Conservation (phyloP, 495 filamentous ascomycete genomes). For the Neurospora terricola region DNA sequence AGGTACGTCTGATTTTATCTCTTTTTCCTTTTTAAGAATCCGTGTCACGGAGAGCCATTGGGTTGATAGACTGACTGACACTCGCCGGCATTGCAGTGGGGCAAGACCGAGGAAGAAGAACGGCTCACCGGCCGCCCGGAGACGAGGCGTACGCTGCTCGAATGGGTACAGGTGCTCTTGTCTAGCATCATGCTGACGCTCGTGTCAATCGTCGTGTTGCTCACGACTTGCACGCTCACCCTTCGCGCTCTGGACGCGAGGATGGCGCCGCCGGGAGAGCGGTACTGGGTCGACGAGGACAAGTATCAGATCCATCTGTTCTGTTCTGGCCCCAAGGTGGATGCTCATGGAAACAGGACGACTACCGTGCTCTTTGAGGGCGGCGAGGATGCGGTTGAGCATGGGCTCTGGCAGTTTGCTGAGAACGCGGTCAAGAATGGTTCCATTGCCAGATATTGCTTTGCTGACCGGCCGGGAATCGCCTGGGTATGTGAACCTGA, state of each 20-base stretch:
- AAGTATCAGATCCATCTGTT: slow-evolving; percentile 80
- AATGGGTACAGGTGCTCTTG: slow-evolving; percentile 78
- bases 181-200: slow-evolving; percentile 59
- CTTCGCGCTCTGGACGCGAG: slow-evolving; percentile 67
- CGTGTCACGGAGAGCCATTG: neutral
- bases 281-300: slow-evolving; percentile 67
- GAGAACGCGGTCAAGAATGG: slow-evolving; percentile 57
- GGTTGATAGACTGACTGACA: neutral
- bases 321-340: slow-evolving; percentile 60
- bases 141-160: slow-evolving; percentile 64
- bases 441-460: slow-evolving; percentile 80
- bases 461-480: slow-evolving; percentile 85
- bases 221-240: slow-evolving; percentile 70
- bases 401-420: slow-evolving; percentile 62
- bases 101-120: slow-evolving; percentile 85
- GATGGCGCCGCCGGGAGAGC: slow-evolving; percentile 57
- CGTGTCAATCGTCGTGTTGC: slow-evolving; percentile 52
- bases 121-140: slow-evolving; percentile 85
- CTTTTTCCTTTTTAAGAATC: neutral
- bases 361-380: slow-evolving; percentile 78
- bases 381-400: slow-evolving; percentile 68
- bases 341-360: slow-evolving; percentile 35
- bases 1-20: neutral
- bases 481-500: slow-evolving; percentile 50
- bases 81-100: slow-evolving; percentile 43